Evolutionary conservation across 1,284 basidiomycete species (phyloP).

Genomic region (Melanopsichium pennsylvanicum): DNA sequence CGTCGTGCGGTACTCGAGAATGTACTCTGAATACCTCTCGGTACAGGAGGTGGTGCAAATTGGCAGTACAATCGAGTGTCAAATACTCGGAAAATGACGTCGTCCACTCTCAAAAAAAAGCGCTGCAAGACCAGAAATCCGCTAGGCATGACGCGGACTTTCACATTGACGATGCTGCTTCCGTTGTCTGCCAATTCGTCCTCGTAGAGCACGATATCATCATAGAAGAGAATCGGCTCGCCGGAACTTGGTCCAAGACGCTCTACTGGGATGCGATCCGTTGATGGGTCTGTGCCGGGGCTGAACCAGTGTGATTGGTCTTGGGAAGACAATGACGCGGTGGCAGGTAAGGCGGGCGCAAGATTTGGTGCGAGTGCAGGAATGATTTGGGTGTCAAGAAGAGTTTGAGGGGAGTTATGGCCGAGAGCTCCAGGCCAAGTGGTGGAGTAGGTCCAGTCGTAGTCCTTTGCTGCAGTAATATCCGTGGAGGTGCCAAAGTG

Average conservation of each 20-base stretch:
- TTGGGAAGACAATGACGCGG: no score
- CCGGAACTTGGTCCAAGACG: constrained; percentile 53
- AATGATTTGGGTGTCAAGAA: constrained; percentile 1
- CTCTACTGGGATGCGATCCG: constrained; percentile 62
- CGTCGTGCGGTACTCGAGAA: no score
- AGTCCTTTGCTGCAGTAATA: constrained; percentile 67
- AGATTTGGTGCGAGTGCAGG: neutral
- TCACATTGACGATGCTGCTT: constrained; percentile 60
- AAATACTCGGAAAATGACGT: constrained; percentile 87
- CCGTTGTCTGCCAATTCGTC: constrained; percentile 65
- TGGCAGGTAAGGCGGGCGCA: no score
- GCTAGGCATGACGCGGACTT: constrained; percentile 89
- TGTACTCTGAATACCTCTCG: no score
- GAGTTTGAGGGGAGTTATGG: constrained; percentile 7
- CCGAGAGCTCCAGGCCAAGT: constrained; percentile 76
- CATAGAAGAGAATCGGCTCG: constrained; percentile 65
- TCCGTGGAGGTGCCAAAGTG: constrained; percentile 45
- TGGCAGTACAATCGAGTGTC: constrained; percentile 92
- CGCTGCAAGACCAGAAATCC: constrained; percentile 89
- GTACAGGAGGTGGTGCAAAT: constrained; percentile 67
- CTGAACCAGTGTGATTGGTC: constrained; percentile 37
- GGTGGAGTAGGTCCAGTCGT: constrained; percentile 98
- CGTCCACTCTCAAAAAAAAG: constrained; percentile 93
- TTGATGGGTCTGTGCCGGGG: constrained; percentile 48
- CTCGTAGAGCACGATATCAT: constrained; percentile 63